Percentiles rank a stretch among this genome's conserved stretches.
These are phyloP conservation scores for Candida sp. DNA, from an alignment of 1,139 yeast species.

Conservation along the genomic window DNA sequence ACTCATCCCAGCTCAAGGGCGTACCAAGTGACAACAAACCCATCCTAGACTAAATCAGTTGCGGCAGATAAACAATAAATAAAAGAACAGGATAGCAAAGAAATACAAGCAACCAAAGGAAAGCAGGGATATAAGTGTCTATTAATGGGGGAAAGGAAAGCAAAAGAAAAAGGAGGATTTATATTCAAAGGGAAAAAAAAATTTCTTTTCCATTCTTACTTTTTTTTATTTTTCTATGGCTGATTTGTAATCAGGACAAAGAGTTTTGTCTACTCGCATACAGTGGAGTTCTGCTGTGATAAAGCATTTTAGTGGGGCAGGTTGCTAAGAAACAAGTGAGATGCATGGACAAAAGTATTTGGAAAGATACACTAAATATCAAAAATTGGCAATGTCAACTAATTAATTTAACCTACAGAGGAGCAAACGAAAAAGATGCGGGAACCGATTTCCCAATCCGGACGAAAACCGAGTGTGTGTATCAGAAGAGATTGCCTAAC, in stretches of 20 bases:
- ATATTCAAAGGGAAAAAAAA: not conserved
- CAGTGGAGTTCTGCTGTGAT: not conserved
- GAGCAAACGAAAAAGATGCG: not conserved
- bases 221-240: not conserved
- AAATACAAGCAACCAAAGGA: not conserved
- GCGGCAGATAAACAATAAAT: too few relatives aligned
- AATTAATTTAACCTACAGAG: not conserved
- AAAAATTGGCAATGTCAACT: not conserved
- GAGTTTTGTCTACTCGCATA: not conserved
- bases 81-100: not conserved
- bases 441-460: not conserved
- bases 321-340: not conserved
- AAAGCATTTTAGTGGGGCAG: not conserved
- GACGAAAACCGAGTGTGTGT: not conserved
- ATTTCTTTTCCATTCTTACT: not conserved
- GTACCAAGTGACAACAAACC: slow-evolving; percentile 80
- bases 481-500: not conserved
- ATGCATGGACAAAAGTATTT: not conserved
- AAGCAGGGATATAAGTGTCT: not conserved
- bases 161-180: not conserved
- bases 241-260: slow-evolving; percentile 2
- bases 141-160: not conserved
- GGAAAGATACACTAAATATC: not conserved
- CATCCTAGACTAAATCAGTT: slow-evolving; percentile 24
- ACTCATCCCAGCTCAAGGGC: slow-evolving; percentile 87